These are phyloP conservation scores for Pyrenophora tritici-repentis DNA, from an alignment of 2,329 filamentous ascomycete species.

Conservation along the genomic window DNA sequence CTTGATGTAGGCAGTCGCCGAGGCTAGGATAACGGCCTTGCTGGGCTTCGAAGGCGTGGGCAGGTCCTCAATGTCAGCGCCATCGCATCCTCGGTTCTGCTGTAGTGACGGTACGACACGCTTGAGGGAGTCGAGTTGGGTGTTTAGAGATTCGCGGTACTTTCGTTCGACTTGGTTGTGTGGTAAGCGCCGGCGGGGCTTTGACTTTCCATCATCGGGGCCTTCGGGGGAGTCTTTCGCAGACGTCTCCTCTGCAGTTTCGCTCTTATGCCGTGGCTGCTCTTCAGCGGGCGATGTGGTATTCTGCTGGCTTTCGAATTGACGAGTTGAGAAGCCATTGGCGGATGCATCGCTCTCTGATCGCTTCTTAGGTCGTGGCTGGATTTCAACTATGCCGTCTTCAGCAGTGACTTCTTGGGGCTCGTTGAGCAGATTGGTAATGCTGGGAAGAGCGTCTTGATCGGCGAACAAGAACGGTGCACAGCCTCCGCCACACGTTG, in stretches of 20 bases:
- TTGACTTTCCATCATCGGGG: slow-evolving; percentile 36
- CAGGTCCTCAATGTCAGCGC: slow-evolving; percentile 51
- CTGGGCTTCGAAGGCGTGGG: slow-evolving; percentile 49
- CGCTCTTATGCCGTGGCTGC: slow-evolving; percentile 37
- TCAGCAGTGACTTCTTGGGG: slow-evolving; percentile 41
- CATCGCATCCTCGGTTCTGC: slow-evolving; percentile 44
- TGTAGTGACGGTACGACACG: slow-evolving; percentile 49
- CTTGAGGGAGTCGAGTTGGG: slow-evolving; percentile 51
- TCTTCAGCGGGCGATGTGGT: slow-evolving; percentile 23
- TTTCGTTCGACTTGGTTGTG: slow-evolving; percentile 55
- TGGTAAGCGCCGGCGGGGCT: slow-evolving; percentile 44
- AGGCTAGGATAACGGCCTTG: slow-evolving; percentile 55
- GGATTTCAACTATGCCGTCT: slow-evolving; percentile 47
- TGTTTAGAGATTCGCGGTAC: slow-evolving; percentile 54
- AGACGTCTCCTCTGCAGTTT: slow-evolving; percentile 36
- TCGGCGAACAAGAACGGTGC: slow-evolving; percentile 49
- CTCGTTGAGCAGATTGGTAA: slow-evolving; percentile 34
- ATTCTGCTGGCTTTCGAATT: slow-evolving; percentile 28
- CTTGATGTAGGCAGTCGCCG: slow-evolving; percentile 54
- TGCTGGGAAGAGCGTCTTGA: slow-evolving; percentile 40
- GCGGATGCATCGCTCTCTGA: slow-evolving; percentile 42
- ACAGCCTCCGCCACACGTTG: slow-evolving; percentile 48
- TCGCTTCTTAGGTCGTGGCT: slow-evolving; percentile 43
- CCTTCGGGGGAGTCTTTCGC: slow-evolving; percentile 30
- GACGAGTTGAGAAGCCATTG: slow-evolving; percentile 38